Conservation (phyloP, 306 rosid species). For the Betula pendula region DNA sequence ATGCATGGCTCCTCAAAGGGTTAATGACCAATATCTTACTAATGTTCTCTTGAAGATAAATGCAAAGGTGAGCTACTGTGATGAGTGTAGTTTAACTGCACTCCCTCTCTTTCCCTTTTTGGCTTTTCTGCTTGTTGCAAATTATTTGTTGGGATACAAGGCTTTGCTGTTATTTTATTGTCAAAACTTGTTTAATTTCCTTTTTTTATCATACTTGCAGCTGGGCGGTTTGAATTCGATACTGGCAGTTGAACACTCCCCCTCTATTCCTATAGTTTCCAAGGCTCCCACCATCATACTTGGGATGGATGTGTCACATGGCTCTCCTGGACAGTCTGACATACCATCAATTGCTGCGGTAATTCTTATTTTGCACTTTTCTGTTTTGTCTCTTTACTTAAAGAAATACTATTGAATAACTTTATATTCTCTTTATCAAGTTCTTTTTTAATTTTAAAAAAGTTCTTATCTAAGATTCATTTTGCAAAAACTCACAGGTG, state of each 20-base stretch:
- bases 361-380: constrained; percentile 1
- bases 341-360: constrained; percentile 97
- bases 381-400: background rate
- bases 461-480: background rate
- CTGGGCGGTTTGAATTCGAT: constrained; percentile 90
- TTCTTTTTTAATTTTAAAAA: background rate
- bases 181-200: background rate
- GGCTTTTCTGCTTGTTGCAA: background rate
- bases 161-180: background rate
- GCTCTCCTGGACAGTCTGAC: constrained; percentile 87
- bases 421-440: background rate
- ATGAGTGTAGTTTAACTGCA: too few species aligned
- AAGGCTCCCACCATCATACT: constrained; percentile 75
- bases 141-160: background rate
- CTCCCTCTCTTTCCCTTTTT: background rate
- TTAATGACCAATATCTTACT: constrained; percentile 85
- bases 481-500: constrained; percentile 46
- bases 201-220: constrained; percentile 38
- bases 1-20: constrained; percentile 77
- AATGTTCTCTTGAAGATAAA: constrained; percentile 84
- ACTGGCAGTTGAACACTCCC: constrained; percentile 59
- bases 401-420: background rate
- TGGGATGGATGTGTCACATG: constrained; percentile 98
- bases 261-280: constrained; percentile 76
- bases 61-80: constrained; percentile 60